Base-by-base conservation (phyloP, 257 asterid species). In the Galeopsis tetrahit region DNA sequence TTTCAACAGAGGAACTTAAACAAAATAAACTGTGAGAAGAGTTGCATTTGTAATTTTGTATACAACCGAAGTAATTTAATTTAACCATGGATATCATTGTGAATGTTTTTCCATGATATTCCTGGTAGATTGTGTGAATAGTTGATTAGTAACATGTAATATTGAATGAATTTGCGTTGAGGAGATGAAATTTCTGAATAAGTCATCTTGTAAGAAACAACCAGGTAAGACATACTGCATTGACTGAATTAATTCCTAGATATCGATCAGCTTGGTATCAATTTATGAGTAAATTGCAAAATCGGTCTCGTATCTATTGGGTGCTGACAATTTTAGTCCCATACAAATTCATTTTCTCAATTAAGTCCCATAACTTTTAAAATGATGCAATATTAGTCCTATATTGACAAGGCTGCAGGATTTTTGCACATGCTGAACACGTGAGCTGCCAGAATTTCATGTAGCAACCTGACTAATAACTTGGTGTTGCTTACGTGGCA, bases 161-260 rank as follows among this genome's bases (percentile, higher is more conserved):
- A 33, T 58, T 14, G 9, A 60, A 36, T 60, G 31, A 35, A 31
- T 61, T n/a, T 35, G 21, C n/a, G 57, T 10, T 59, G 46, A 61
- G 49, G 35, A 61, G 66, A 33, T n/a, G 32, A 35, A 60, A n/a
- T 61, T 61, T 61, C 66, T 61, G 65, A 15, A 35, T 61, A 62
- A 62, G 51, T 39, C 10, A 10, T 39, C 68, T 39, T 38, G 14
- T 63, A 63, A 63, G 13, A 31, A 66, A 31, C 13, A 21, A 39
- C 51, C 36, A 63, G 36, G 15, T 28, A 17, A 0, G 17, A 63
- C 14, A 39, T 10, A 38, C 8, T 17, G 31, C 40, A 63, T 40
- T 38, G 28, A 63, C 9, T 36, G 10, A 15, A 63, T 6, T 3
- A 65, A 44, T 11, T 2, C 11, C 11, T 52, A 46, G 31, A 32